Evolutionary conservation across 2,329 filamentous ascomycete genomes (phyloP).

Genomic region (Canariomyces notabilis): DNA sequence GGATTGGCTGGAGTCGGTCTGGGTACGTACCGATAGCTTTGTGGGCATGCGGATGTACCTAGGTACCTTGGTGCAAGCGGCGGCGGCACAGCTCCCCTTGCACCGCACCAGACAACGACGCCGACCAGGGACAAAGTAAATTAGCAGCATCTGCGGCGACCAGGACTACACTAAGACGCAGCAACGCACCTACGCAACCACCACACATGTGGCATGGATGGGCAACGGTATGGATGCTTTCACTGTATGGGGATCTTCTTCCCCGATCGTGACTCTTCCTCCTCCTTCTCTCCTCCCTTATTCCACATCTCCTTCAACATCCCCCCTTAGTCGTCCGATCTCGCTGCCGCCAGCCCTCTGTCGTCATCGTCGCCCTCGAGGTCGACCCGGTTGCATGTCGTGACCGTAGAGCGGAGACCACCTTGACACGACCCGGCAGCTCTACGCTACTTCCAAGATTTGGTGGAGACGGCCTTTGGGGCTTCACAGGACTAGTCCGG

Average conservation of each 20-base stretch:
- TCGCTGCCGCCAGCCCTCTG: conserved; percentile 9
- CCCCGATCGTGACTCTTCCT: conserved; percentile 8
- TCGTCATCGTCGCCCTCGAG: conserved; percentile 9
- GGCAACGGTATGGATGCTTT: conserved; percentile 24
- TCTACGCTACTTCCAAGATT: neutral
- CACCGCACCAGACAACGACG: conserved; percentile 27
- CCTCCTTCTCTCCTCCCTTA: conserved; percentile 3
- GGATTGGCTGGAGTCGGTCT: neutral
- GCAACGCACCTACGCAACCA: conserved; percentile 25
- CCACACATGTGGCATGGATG: conserved; percentile 27
- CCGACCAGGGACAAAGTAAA: conserved; percentile 29
- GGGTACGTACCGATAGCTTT: neutral
- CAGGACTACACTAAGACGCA: conserved; percentile 26
- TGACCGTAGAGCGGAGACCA: conserved; percentile 3
- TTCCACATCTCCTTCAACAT: neutral
- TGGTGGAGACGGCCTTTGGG: conserved; percentile 5
- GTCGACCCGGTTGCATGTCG: conserved; percentile 5
- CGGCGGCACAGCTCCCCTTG: conserved; percentile 23
- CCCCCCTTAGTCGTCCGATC: conserved; percentile 8
- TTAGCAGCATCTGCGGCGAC: conserved; percentile 29
- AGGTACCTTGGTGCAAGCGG: conserved; percentile 4
- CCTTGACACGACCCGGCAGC: conserved; percentile 2
- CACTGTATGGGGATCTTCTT: conserved; percentile 21
- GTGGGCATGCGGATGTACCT: conserved; percentile 3
- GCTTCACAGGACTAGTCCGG: neutral